A percentile compares a stretch with the other conserved stretches of the same genome.
phyloP scores from a whole-genome alignment of 345 rosid species.

The Brassica carinata region DNA sequence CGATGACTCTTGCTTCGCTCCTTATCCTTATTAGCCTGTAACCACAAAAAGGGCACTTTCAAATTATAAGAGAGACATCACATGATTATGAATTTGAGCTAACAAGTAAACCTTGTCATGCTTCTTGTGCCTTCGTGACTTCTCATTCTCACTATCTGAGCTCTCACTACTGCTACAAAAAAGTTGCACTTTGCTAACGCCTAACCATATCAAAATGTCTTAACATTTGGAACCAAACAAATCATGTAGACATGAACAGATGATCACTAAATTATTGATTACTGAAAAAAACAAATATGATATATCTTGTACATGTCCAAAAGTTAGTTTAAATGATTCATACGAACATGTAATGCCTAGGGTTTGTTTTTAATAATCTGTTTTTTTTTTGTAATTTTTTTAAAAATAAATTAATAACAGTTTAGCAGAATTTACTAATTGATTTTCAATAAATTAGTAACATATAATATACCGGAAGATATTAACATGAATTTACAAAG shows the following conservation, averaged over 20 bases:
- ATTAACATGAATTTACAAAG: conserved; percentile 6
- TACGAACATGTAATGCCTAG: too few species aligned
- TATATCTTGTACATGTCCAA: not conserved
- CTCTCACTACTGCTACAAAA: conserved; percentile 40
- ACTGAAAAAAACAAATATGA: not conserved
- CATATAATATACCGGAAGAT: conserved; percentile 3
- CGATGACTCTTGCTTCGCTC: conserved; percentile 69
- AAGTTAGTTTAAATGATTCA: not conserved
- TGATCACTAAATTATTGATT: not conserved
- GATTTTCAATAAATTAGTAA: not conserved
- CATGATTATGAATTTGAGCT: not conserved
- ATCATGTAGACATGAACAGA: not conserved
- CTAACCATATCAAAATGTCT: not conserved
- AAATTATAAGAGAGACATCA: not conserved
- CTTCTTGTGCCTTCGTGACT: conserved; percentile 73
- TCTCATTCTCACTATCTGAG: conserved; percentile 67
- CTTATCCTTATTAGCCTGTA: conserved; percentile 63
- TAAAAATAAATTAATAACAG: not conserved
- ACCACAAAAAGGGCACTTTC: conserved; percentile 12
- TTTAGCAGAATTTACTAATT: not conserved
- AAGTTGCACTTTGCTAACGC: not conserved
- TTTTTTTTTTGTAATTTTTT: too few species aligned
- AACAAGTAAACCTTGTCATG: conserved; percentile 61
- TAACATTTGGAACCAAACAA: not conserved
- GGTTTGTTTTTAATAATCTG: too few species aligned